These are phyloP conservation scores for Eremochloa ophiuroides DNA, from an alignment of 176 grass and related monocot species.

Conservation along the genomic window DNA sequence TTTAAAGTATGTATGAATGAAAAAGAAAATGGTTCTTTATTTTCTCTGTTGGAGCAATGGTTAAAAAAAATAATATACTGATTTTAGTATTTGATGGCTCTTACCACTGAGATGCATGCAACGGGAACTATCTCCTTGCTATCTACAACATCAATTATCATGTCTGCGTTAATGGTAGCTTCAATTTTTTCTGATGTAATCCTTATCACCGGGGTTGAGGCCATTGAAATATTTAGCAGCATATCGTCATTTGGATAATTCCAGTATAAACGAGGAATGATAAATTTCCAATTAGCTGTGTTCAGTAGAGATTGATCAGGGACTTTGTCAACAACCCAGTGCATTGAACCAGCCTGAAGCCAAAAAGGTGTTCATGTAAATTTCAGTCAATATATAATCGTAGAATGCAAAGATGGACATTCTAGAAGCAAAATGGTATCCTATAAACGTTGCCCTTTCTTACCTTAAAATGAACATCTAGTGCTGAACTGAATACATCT, in stretches of 20 bases:
- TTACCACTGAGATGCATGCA: constrained; percentile 92
- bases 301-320: constrained; percentile 85
- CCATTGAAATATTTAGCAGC: constrained; percentile 78
- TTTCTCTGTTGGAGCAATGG: not conserved
- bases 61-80: not conserved
- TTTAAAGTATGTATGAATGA: constrained; percentile 12
- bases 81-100: constrained; percentile 7
- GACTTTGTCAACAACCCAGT: constrained; percentile 79
- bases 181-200: constrained; percentile 66
- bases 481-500: constrained; percentile 75
- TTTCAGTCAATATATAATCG: constrained; percentile 7
- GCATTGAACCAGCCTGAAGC: constrained; percentile 79
- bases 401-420: not conserved
- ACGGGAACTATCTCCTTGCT: constrained; percentile 56
- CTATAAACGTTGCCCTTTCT: constrained; percentile 12
- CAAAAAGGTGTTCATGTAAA: constrained; percentile 5
- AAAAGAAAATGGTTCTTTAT: not conserved
- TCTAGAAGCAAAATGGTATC: not conserved
- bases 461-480: constrained; percentile 81
- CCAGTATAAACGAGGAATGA: constrained; percentile 82
- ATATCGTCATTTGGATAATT: constrained; percentile 93
- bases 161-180: constrained; percentile 59
- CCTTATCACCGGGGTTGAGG: constrained; percentile 64
- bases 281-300: constrained; percentile 82
- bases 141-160: constrained; percentile 80